These are phyloP conservation scores for Pontederia paniculata DNA, from an alignment of 176 grass and related monocot species.

Conservation along the genomic window DNA sequence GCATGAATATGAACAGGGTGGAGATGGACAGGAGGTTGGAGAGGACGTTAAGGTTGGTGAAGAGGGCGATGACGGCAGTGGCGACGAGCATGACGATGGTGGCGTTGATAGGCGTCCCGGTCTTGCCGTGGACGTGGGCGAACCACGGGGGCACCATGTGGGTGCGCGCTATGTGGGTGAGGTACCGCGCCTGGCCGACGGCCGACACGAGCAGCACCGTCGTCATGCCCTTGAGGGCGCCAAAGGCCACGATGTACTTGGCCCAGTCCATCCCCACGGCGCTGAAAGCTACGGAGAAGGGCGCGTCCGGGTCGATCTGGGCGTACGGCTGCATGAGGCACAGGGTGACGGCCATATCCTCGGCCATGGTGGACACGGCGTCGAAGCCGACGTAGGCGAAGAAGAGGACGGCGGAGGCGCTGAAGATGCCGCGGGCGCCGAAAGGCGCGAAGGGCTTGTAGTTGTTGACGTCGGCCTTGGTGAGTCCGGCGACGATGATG, in stretches of 20 bases:
- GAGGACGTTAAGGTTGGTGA: constrained; percentile 12
- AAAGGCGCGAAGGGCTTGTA: constrained; percentile 10
- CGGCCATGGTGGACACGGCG: constrained; percentile 13
- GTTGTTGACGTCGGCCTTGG: constrained; percentile 3
- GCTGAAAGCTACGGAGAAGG: constrained; percentile 9
- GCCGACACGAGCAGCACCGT: constrained; percentile 13
- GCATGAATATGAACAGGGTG: constrained; percentile 20
- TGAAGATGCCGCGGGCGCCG: constrained; percentile 8
- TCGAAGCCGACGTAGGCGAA: constrained; percentile 21
- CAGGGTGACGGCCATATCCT: constrained; percentile 15
- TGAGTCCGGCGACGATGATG: constrained; percentile 13
- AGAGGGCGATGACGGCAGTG: constrained; percentile 14
- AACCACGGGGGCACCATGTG: constrained; percentile 13
- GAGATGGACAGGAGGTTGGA: constrained; percentile 12
- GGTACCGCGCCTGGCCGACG: constrained; percentile 16
- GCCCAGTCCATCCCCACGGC: constrained; percentile 15
- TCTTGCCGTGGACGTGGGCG: constrained; percentile 4
- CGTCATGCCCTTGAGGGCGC: constrained; percentile 21
- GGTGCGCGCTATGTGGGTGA: constrained; percentile 19
- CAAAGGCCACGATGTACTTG: constrained; percentile 17
- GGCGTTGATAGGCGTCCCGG: constrained; percentile 16
- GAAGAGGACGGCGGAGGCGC: constrained; percentile 14
- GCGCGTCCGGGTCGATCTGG: constrained; percentile 11
- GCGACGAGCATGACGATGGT: constrained; percentile 5
- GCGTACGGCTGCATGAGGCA: constrained; percentile 11